Evolutionary conservation across 2,329 filamentous ascomycete species (phyloP).

Genomic region (Pseudogymnoascus sp.): DNA sequence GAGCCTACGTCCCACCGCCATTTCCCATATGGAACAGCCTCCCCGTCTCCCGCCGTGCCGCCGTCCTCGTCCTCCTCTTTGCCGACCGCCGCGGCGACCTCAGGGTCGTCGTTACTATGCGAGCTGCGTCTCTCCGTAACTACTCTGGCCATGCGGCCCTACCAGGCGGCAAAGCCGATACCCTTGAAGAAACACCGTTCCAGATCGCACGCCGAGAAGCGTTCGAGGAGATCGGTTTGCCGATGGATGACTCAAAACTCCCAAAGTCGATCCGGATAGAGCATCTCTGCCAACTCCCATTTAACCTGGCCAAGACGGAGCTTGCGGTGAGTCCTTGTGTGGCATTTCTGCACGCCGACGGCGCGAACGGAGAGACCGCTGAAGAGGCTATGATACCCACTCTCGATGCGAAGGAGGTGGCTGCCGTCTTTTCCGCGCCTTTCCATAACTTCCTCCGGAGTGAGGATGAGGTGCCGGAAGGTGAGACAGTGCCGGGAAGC

Average conservation of each 20-base stretch:
- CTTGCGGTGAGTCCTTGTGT: conserved; percentile 69
- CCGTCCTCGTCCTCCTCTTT: conserved; percentile 81
- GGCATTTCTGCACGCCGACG: conserved; percentile 63
- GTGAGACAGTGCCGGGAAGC: conserved; percentile 21
- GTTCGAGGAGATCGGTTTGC: conserved; percentile 86
- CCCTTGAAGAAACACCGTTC: conserved; percentile 51
- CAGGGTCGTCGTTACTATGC: conserved; percentile 61
- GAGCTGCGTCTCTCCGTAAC: conserved; percentile 52
- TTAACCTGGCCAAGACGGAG: conserved; percentile 64
- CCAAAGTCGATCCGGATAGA: conserved; percentile 76
- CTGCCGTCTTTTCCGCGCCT: conserved; percentile 84
- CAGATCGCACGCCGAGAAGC: conserved; percentile 85
- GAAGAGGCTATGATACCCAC: conserved; percentile 69
- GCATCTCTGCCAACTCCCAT: conserved; percentile 77
- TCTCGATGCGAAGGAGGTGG: conserved; percentile 83
- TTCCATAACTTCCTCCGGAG: conserved; percentile 72
- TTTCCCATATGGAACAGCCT: conserved; percentile 56
- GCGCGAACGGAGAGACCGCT: conserved; percentile 38
- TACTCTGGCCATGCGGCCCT: conserved; percentile 84
- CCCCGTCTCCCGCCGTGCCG: conserved; percentile 62
- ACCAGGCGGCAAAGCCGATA: conserved; percentile 67
- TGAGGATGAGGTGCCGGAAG: conserved; percentile 44
- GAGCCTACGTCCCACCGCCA: conserved; percentile 51
- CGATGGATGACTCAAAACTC: conserved; percentile 59
- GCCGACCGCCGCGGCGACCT: conserved; percentile 76